Conservation (phyloP, 2,329 filamentous ascomycete genomes). For the Colletotrichum limetticola region DNA sequence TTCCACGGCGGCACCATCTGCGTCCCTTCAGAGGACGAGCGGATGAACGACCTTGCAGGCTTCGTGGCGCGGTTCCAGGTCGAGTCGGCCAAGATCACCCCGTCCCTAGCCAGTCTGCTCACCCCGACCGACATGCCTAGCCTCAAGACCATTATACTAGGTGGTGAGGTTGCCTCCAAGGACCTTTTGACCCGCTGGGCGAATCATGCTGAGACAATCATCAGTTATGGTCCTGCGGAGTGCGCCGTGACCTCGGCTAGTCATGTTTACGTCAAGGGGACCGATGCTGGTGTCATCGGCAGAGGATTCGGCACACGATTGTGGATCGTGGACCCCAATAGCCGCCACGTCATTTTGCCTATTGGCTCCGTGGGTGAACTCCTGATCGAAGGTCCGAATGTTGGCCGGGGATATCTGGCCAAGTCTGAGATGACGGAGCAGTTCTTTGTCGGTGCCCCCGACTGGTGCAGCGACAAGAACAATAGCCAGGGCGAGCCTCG, state of each 20-base stretch:
- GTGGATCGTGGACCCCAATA: not conserved
- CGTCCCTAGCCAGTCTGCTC: conserved; percentile 27
- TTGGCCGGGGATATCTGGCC: conserved; percentile 62
- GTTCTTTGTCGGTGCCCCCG: conserved; percentile 39
- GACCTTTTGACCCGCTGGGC: no score
- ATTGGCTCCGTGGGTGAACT: conserved; percentile 43
- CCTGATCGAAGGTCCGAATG: conserved; percentile 54
- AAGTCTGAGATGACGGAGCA: conserved; percentile 43
- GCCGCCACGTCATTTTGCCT: not conserved
- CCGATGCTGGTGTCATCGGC: not conserved
- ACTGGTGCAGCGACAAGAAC: no score
- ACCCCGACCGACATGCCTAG: conserved; percentile 24
- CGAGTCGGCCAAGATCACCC: conserved; percentile 30
- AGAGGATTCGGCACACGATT: not conserved
- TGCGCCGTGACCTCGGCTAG: not conserved
- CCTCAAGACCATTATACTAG: not conserved
- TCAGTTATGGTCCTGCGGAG: not conserved
- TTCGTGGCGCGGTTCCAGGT: conserved; percentile 21
- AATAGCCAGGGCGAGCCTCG: conserved; percentile 40
- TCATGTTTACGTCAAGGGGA: not conserved
- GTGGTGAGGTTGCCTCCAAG: not conserved
- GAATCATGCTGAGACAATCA: not conserved
- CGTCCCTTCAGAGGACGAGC: conserved; percentile 31
- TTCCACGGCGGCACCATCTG: conserved; percentile 33
- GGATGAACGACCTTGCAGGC: conserved; percentile 20